A percentile compares a stretch with the other conserved stretches of the same genome.
Conservation (phyloP, 164 flowering plant species). For the Platanus orientalis region DNA sequence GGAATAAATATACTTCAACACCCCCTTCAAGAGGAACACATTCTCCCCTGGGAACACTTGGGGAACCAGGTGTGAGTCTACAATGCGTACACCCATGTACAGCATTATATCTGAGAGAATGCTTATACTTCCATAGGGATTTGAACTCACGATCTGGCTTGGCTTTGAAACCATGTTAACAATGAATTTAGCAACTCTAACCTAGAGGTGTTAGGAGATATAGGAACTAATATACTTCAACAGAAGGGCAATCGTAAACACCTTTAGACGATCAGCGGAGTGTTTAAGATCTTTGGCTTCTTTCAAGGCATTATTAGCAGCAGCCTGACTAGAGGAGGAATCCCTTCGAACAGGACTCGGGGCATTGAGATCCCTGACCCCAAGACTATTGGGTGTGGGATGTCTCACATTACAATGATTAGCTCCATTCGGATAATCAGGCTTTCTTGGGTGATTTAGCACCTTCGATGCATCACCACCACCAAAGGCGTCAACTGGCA, state of each 20-base stretch:
- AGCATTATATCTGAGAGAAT: too few species aligned
- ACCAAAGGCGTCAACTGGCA: slow-evolving; percentile 30
- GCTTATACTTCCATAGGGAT: not conserved
- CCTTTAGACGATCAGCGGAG: slow-evolving; percentile 88
- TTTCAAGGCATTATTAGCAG: slow-evolving; percentile 56
- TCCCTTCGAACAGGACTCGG: slow-evolving; percentile 74
- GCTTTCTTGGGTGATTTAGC: slow-evolving; percentile 32
- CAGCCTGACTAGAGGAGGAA: slow-evolving; percentile 54
- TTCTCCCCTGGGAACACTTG: too few species aligned
- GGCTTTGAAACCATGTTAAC: too few species aligned
- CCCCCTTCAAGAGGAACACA: too few species aligned
- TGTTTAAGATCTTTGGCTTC: slow-evolving; percentile 92
- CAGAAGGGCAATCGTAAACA: slow-evolving; percentile 16
- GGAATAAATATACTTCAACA: too few species aligned
- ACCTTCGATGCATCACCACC: slow-evolving; percentile 34
- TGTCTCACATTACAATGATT: slow-evolving; percentile 31
- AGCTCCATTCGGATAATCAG: slow-evolving; percentile 40
- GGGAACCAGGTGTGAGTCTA: too few species aligned
- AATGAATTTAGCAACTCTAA: too few species aligned
- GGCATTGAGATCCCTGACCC: slow-evolving; percentile 44
- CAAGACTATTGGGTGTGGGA: slow-evolving; percentile 37
- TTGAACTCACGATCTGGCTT: too few species aligned
- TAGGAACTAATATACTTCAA: too few species aligned
- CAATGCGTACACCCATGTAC: too few species aligned
- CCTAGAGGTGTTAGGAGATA: too few species aligned